These are phyloP conservation scores for Trichoderma sp. DNA, from an alignment of 2,329 filamentous ascomycete species.

Conservation along the genomic window DNA sequence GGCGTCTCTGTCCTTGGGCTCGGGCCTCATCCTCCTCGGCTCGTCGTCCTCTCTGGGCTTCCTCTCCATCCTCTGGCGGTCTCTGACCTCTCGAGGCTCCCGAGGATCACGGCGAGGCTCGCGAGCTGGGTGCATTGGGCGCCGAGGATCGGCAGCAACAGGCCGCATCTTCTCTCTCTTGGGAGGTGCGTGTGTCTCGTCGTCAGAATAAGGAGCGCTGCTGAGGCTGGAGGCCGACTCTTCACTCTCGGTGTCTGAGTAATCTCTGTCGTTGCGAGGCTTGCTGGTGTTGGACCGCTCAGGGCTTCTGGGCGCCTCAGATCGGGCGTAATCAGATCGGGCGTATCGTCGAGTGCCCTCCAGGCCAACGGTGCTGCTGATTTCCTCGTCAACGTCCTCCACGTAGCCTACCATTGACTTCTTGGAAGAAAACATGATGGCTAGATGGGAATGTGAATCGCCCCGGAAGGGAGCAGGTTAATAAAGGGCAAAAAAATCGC, in stretches of 20 bases:
- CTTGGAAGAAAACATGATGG: constrained; percentile 38
- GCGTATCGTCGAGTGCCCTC: constrained; percentile 49
- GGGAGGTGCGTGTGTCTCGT: constrained; percentile 45
- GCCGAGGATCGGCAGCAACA: constrained; percentile 33
- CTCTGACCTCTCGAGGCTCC: constrained; percentile 24
- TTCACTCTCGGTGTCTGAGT: constrained; percentile 38
- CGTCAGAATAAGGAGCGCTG: constrained; percentile 46
- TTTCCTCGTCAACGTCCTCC: constrained; percentile 57
- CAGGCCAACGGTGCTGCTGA: constrained; percentile 46
- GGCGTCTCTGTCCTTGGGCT: constrained; percentile 29
- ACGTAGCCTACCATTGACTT: constrained; percentile 46
- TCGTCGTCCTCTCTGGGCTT: constrained; percentile 32
- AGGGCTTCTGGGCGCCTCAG: constrained; percentile 46
- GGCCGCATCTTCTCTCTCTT: constrained; percentile 35
- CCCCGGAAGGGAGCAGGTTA: constrained; percentile 27
- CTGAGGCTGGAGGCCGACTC: constrained; percentile 37
- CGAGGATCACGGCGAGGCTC: constrained; percentile 33
- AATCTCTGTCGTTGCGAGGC: constrained; percentile 45
- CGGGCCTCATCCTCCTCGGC: constrained; percentile 23
- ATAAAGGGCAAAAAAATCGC: background rate
- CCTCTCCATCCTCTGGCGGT: constrained; percentile 31
- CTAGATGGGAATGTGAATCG: constrained; percentile 27
- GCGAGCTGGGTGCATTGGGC: constrained; percentile 29
- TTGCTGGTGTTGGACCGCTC: constrained; percentile 56
- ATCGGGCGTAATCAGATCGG: constrained; percentile 52